Evolutionary conservation across 805 yeast species (phyloP).

Genomic region (Nakazawaea ambrosiae): DNA sequence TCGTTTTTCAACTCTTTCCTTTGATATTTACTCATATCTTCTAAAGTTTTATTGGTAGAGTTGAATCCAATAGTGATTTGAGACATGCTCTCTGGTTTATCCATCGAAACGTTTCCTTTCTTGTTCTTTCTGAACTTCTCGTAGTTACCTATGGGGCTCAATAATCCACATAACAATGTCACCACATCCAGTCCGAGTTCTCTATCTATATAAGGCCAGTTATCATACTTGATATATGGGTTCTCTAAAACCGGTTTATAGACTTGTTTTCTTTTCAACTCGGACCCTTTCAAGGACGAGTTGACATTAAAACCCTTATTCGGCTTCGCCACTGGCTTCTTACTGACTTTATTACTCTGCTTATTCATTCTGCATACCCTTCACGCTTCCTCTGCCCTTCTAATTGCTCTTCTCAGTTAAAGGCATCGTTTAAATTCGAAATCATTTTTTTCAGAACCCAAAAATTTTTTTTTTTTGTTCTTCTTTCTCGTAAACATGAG

Average conservation of each 20-base stretch:
- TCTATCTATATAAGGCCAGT: slow-evolving; percentile 34
- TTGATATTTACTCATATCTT: slow-evolving; percentile 29
- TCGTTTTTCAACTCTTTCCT: slow-evolving; percentile 12
- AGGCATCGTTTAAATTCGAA: too few species aligned
- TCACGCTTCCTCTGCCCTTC: too few species aligned
- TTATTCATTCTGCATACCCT: too few species aligned
- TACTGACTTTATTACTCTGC: too few species aligned
- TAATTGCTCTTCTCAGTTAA: too few species aligned
- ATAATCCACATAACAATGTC: slow-evolving; percentile 20
- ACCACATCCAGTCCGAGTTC: slow-evolving; percentile 22
- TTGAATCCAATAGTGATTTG: slow-evolving; percentile 45
- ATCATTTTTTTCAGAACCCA: too few species aligned
- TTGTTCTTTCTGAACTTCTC: slow-evolving; percentile 11
- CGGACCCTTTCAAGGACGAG: slow-evolving; percentile 40
- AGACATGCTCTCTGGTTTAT: slow-evolving; percentile 19
- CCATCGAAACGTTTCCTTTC: slow-evolving; percentile 11
- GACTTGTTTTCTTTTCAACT: slow-evolving; percentile 45
- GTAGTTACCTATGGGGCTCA: slow-evolving; percentile 22
- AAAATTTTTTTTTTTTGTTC: too few species aligned
- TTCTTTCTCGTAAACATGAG: too few species aligned
- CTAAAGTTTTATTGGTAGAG: slow-evolving; percentile 41
- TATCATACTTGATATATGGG: slow-evolving; percentile 42
- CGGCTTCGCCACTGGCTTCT: too few species aligned
- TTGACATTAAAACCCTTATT: too few species aligned
- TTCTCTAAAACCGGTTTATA: slow-evolving; percentile 60